Conservation (phyloP, 2,329 filamentous ascomycete species). For the Penicillium hesseltinei region DNA sequence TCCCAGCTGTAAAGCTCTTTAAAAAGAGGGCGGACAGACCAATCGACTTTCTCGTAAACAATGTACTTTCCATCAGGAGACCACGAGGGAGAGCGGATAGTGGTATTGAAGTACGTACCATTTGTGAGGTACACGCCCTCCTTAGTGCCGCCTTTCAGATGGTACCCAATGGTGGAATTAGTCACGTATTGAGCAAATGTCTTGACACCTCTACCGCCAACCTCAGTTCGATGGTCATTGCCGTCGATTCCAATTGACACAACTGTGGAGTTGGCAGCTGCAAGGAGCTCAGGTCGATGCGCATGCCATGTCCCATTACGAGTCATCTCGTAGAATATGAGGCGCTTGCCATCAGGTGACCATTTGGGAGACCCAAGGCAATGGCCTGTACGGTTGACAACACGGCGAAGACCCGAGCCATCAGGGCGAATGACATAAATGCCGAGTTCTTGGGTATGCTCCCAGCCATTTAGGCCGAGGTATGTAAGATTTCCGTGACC, state of each 20-base stretch:
- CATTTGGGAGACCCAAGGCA: conserved; percentile 18
- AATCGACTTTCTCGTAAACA: conserved; percentile 28
- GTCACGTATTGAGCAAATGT: conserved; percentile 33
- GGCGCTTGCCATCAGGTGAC: conserved; percentile 42
- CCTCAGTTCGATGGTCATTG: conserved; percentile 31
- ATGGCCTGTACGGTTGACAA: conserved; percentile 1
- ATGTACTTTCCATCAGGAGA: conserved; percentile 33
- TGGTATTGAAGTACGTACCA: conserved; percentile 11
- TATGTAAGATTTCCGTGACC: conserved; percentile 36
- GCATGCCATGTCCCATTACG: conserved; percentile 40
- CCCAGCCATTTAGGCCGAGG: not conserved
- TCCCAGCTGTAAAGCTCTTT: conserved; percentile 44
- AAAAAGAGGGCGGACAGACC: conserved; percentile 34
- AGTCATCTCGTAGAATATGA: conserved; percentile 44
- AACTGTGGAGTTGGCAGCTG: conserved; percentile 27
- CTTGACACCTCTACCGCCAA: conserved; percentile 31
- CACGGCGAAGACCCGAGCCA: conserved; percentile 12
- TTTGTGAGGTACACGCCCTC: conserved; percentile 33
- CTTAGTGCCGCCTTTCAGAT: conserved; percentile 18
- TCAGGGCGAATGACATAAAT: conserved; percentile 17
- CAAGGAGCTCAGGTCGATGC: conserved; percentile 25
- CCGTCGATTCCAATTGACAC: conserved; percentile 18
- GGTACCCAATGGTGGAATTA: conserved; percentile 28
- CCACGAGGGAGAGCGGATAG: conserved; percentile 28
- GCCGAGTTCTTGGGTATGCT: conserved; percentile 13